phyloP scores from a whole-genome alignment of 2,329 filamentous ascomycete genomes.

The Fusarium verticillioides region DNA sequence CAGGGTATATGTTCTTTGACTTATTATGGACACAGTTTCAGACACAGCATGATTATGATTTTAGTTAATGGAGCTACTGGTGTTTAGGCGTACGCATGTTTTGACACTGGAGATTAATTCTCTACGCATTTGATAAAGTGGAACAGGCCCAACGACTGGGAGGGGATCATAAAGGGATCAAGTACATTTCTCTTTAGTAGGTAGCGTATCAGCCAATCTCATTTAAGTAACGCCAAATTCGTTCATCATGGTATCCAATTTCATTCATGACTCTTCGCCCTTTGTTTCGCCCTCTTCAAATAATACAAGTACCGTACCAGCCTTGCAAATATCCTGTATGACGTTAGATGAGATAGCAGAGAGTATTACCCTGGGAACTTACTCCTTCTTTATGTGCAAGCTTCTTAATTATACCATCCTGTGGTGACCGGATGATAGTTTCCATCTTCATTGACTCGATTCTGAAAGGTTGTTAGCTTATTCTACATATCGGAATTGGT shows the following conservation, averaged over 20 bases:
- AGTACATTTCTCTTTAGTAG: slow-evolving; percentile 13
- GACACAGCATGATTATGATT: neutral
- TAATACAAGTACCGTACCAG: slow-evolving; percentile 77
- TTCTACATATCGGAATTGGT: slow-evolving; percentile 28
- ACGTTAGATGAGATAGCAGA: slow-evolving; percentile 26
- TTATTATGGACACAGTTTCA: neutral
- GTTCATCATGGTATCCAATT: slow-evolving; percentile 15
- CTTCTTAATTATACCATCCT: slow-evolving; percentile 76
- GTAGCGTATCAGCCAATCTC: slow-evolving; percentile 28
- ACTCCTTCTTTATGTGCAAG: slow-evolving; percentile 80
- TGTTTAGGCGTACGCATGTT: slow-evolving; percentile 5
- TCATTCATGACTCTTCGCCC: slow-evolving; percentile 40
- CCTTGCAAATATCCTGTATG: slow-evolving; percentile 78
- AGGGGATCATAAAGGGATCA: neutral
- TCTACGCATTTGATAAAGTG: neutral
- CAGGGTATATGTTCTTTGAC: slow-evolving; percentile 1
- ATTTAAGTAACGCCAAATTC: slow-evolving; percentile 27
- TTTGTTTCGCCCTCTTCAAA: slow-evolving; percentile 67
- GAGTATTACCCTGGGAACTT: slow-evolving; percentile 49
- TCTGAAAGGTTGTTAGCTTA: slow-evolving; percentile 51
- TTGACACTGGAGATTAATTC: slow-evolving; percentile 5
- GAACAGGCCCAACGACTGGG: neutral
- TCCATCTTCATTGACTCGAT: slow-evolving; percentile 95
- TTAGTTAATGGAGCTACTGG: slow-evolving; percentile 12
- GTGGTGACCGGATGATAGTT: slow-evolving; percentile 82